Evolutionary conservation across 768 basidiomycete genomes (phyloP).

Genomic region (Termitomyces sp.): DNA sequence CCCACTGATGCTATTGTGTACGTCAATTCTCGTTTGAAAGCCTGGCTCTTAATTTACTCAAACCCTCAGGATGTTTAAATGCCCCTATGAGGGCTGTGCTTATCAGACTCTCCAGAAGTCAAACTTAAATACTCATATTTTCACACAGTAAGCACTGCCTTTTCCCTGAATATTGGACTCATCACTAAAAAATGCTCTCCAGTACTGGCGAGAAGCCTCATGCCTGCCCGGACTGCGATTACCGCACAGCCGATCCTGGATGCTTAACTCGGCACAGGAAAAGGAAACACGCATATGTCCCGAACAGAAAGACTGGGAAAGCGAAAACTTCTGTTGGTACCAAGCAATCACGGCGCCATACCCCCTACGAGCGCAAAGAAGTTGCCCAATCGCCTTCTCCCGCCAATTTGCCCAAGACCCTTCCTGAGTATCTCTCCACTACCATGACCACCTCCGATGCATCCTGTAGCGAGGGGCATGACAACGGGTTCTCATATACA

Average conservation of each 20-base stretch:
- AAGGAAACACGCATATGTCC: conserved; percentile 23
- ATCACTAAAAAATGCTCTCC: background rate
- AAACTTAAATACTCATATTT: conserved; percentile 30
- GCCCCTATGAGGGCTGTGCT: conserved; percentile 23
- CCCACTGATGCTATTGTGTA: conserved; percentile 5
- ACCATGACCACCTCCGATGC: background rate
- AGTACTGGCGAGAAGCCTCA: conserved; percentile 28
- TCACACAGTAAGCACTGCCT: conserved; percentile 24
- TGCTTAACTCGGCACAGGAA: conserved; percentile 31
- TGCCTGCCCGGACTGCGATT: conserved; percentile 26
- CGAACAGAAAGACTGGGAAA: conserved; percentile 2
- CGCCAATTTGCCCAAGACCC: background rate
- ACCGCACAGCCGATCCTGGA: conserved; percentile 26
- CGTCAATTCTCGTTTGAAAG: background rate
- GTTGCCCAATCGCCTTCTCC: background rate
- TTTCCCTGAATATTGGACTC: background rate
- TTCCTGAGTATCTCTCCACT: conserved; percentile 1
- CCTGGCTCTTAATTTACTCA: background rate
- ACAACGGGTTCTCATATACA: background rate
- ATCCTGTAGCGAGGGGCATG: background rate
- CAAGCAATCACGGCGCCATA: conserved; percentile 7
- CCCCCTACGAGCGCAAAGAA: background rate
- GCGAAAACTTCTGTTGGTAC: background rate
- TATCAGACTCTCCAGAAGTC: conserved; percentile 29
- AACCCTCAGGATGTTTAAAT: conserved; percentile 24